A percentile compares a stretch with the other conserved stretches of the same genome.
These are phyloP conservation scores for Cornus kousa DNA, from an alignment of 148 eudicot species.

Conservation along the genomic window DNA sequence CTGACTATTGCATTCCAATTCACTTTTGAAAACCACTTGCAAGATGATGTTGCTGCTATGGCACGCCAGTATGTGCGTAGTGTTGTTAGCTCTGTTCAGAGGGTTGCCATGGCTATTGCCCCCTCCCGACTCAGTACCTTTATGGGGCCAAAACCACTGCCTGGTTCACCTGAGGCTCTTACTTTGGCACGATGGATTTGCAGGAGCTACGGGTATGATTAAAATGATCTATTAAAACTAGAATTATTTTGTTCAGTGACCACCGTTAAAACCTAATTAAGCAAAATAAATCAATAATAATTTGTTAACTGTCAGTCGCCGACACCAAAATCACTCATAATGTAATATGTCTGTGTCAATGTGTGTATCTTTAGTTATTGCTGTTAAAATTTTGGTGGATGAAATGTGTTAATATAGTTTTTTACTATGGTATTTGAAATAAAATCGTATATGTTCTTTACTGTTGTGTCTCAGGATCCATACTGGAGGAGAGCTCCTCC, in stretches of 20 bases:
- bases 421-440: too few relatives aligned
- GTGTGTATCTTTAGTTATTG: too few relatives aligned
- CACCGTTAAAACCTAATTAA: too few relatives aligned
- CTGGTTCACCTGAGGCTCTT: slow-evolving; percentile 61
- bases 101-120: slow-evolving; percentile 64
- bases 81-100: slow-evolving; percentile 55
- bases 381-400: too few relatives aligned
- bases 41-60: slow-evolving; percentile 54
- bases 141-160: slow-evolving; percentile 34
- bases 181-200: slow-evolving; percentile 57
- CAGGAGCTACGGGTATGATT: slow-evolving; percentile 51
- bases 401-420: too few relatives aligned
- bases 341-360: too few relatives aligned
- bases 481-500: slow-evolving; percentile 47
- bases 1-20: slow-evolving; percentile 66
- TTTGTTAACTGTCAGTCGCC: not conserved
- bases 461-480: slow-evolving; percentile 36
- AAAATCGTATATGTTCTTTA: not conserved
- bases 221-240: not conserved
- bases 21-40: slow-evolving; percentile 51
- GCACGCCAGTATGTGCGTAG: slow-evolving; percentile 69
- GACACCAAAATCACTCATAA: too few relatives aligned
- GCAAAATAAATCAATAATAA: too few relatives aligned
- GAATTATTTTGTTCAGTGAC: too few relatives aligned
- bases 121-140: slow-evolving; percentile 37